These are phyloP conservation scores for Colletotrichum tofieldiae DNA, from an alignment of 2,329 filamentous ascomycete species.

Conservation along the genomic window DNA sequence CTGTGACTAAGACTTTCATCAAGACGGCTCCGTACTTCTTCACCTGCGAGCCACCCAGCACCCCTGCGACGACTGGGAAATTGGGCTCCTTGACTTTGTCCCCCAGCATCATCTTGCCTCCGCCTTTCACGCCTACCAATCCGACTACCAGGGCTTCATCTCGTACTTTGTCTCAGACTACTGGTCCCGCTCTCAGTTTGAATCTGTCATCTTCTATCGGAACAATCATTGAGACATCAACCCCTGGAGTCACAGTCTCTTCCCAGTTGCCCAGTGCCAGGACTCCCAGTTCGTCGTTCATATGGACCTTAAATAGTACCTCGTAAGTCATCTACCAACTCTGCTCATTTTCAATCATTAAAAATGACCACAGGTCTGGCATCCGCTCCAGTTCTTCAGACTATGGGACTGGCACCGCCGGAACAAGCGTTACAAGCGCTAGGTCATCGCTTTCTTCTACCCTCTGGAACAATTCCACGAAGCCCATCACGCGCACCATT, in stretches of 20 bases:
- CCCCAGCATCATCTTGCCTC: constrained; percentile 6
- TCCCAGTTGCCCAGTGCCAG: constrained; percentile 28
- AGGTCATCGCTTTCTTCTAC: constrained; percentile 3
- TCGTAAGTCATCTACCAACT: neutral
- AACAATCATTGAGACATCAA: neutral
- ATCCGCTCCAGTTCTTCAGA: neutral
- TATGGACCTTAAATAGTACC: constrained; percentile 20
- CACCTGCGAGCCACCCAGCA: constrained; percentile 8
- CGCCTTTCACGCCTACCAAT: constrained; percentile 11
- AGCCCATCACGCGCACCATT: neutral
- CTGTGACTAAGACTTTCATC: constrained; percentile 51
- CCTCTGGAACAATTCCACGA: constrained; percentile 31
- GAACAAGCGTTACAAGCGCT: neutral
- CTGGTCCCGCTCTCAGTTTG: neutral
- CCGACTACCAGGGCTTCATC: neutral
- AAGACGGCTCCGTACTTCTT: constrained; percentile 49
- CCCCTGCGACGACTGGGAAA: neutral
- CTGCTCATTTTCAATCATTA: neutral
- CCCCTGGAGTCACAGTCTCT: constrained; percentile 8
- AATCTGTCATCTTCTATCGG: neutral
- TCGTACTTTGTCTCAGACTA: neutral
- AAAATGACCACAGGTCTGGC: neutral
- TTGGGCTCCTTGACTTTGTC: constrained; percentile 22
- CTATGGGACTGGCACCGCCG: constrained; percentile 30
- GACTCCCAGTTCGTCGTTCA: constrained; percentile 17